These are phyloP conservation scores for Monilinia fructicola DNA, from an alignment of 2,329 filamentous ascomycete species.

Conservation along the genomic window DNA sequence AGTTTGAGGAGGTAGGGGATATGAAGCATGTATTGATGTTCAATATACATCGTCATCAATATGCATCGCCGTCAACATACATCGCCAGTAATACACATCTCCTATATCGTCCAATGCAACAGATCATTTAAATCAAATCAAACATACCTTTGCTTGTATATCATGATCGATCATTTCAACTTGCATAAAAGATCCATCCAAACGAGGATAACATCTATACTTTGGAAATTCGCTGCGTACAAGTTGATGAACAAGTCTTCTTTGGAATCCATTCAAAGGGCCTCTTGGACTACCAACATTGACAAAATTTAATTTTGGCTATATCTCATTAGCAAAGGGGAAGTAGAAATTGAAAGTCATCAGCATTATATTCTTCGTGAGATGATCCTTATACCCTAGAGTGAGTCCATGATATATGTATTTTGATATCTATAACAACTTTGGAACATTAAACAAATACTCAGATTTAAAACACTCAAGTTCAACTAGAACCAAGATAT, in stretches of 20 bases:
- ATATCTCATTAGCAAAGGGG: constrained; percentile 1
- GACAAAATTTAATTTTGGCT: constrained; percentile 42
- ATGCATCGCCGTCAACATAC: background rate
- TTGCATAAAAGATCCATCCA: constrained; percentile 39
- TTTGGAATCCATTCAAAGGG: constrained; percentile 58
- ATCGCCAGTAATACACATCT: no score
- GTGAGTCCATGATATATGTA: background rate
- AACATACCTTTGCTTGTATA: constrained; percentile 35
- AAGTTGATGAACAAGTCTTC: constrained; percentile 64
- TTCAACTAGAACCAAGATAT: background rate
- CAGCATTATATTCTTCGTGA: background rate
- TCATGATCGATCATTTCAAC: constrained; percentile 34
- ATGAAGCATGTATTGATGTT: background rate
- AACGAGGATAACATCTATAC: constrained; percentile 32
- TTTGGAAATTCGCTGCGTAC: constrained; percentile 59
- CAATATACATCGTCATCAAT: background rate
- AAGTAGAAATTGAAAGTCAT: background rate
- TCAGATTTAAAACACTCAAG: background rate
- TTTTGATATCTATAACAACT: background rate
- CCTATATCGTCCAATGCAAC: background rate
- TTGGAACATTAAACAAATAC: background rate
- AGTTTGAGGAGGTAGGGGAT: background rate
- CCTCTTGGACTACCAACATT: constrained; percentile 46
- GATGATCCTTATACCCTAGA: background rate
- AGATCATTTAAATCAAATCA: background rate